These are phyloP conservation scores for Paramicrosporidium saccamoebae DNA, from an alignment of 371 early-diverging fungal species.

Conservation along the genomic window DNA sequence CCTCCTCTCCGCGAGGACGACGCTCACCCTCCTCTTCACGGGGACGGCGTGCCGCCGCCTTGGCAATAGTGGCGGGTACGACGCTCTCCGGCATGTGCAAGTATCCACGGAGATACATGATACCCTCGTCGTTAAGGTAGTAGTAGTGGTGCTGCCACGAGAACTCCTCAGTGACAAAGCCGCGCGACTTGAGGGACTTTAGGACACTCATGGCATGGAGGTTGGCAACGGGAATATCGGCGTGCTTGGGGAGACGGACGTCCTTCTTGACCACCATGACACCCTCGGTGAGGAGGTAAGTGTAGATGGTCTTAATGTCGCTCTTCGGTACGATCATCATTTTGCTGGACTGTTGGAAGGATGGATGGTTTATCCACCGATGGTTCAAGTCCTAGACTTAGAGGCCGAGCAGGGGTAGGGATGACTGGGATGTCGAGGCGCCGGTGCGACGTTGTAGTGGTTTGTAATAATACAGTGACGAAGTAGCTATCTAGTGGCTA, in stretches of 20 bases:
- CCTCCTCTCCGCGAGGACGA: conserved; percentile 2
- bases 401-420: too few relatives aligned
- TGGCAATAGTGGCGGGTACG: conserved; percentile 86
- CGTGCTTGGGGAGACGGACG: conserved; percentile 76
- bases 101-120: conserved; percentile 84
- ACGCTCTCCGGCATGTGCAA: conserved; percentile 85
- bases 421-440: too few relatives aligned
- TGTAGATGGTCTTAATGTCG: conserved; percentile 10
- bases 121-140: conserved; percentile 86
- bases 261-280: conserved; percentile 94
- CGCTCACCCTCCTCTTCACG: conserved; percentile 6
- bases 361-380: too few relatives aligned
- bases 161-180: conserved; percentile 81
- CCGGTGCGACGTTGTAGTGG: too few relatives aligned
- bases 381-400: too few relatives aligned
- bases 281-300: conserved; percentile 31
- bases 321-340: too few relatives aligned
- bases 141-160: conserved; percentile 99
- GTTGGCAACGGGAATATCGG: conserved; percentile 81
- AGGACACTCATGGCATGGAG: conserved; percentile 93
- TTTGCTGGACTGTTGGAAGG: too few relatives aligned
- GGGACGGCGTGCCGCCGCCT: conserved; percentile 34
- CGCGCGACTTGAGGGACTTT: conserved; percentile 81
- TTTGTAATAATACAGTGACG: too few relatives aligned
- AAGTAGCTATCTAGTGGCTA: too few relatives aligned